phyloP scores from a whole-genome alignment of 2,329 filamentous ascomycete species.

The Grosmannia huntii region DNA sequence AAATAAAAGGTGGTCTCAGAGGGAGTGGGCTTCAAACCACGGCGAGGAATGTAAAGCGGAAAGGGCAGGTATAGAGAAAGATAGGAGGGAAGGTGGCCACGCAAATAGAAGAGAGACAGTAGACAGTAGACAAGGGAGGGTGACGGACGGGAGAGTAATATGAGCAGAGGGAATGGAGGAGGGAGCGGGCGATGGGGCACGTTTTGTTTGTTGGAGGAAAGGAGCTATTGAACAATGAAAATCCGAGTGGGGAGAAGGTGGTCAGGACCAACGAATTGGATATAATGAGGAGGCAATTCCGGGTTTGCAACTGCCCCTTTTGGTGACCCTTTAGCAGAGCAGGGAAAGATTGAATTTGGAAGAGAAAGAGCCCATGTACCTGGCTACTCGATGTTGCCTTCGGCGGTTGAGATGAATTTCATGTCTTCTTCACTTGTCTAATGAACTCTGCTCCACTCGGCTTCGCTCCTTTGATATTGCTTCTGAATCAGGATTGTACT shows the following conservation, averaged over 20 bases:
- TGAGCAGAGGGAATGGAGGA: background rate
- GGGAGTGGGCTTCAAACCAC: background rate
- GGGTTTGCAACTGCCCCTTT: background rate
- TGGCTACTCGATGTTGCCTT: background rate
- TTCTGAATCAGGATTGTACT: slow-evolving; percentile 1
- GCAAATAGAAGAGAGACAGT: background rate
- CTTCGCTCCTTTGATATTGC: slow-evolving; percentile 5
- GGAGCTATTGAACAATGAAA: background rate
- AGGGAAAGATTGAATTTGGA: background rate
- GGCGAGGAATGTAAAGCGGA: background rate
- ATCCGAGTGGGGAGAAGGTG: background rate
- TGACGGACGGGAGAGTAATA: background rate
- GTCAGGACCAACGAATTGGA: background rate
- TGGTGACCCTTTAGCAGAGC: background rate
- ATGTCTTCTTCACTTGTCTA: slow-evolving; percentile 1
- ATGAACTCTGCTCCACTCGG: slow-evolving; percentile 5
- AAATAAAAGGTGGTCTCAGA: background rate
- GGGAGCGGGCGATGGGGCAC: background rate
- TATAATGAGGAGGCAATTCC: background rate
- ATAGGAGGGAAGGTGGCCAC: background rate
- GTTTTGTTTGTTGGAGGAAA: background rate
- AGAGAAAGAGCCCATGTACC: background rate
- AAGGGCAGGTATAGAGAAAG: background rate
- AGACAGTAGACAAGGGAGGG: background rate
- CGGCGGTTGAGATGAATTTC: background rate